These are phyloP conservation scores for Magnaporthiopsis incrustans DNA, from an alignment of 2,329 filamentous ascomycete genomes.

Conservation along the genomic window DNA sequence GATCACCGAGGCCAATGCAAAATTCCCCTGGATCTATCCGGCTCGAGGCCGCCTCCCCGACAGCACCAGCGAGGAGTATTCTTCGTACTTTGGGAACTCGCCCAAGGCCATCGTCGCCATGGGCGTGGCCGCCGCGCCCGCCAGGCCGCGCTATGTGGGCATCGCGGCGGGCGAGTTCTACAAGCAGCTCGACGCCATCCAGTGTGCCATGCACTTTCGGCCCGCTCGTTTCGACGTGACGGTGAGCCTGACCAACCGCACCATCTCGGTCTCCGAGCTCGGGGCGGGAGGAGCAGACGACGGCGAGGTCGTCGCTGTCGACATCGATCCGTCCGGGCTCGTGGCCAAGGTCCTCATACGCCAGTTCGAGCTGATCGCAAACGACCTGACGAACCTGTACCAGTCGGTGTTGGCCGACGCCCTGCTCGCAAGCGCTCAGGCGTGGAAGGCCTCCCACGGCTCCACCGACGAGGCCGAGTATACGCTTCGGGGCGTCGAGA, in stretches of 20 bases:
- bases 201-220: conserved; percentile 22
- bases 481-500: conserved; percentile 12
- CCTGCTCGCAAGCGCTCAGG: conserved; percentile 22
- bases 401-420: conserved; percentile 27
- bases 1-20: conserved; percentile 5
- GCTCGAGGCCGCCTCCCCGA: conserved; percentile 9
- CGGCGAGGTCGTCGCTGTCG: background rate
- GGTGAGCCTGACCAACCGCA: conserved; percentile 20
- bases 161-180: conserved; percentile 23
- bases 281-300: too few relatives aligned
- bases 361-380: conserved; percentile 26
- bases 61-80: conserved; percentile 17
- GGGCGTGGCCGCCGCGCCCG: conserved; percentile 19
- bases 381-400: conserved; percentile 28
- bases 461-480: background rate
- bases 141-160: conserved; percentile 18
- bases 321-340: conserved; percentile 21
- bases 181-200: conserved; percentile 21
- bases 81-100: conserved; percentile 22
- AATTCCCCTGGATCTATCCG: background rate
- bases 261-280: conserved; percentile 17
- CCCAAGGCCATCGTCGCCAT: conserved; percentile 22
- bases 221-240: conserved; percentile 21
- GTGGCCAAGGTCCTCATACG: conserved; percentile 21
- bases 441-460: conserved; percentile 9